phyloP scores from a whole-genome alignment of 139 green algal genomes.

The Yamagishiella unicocca region DNA sequence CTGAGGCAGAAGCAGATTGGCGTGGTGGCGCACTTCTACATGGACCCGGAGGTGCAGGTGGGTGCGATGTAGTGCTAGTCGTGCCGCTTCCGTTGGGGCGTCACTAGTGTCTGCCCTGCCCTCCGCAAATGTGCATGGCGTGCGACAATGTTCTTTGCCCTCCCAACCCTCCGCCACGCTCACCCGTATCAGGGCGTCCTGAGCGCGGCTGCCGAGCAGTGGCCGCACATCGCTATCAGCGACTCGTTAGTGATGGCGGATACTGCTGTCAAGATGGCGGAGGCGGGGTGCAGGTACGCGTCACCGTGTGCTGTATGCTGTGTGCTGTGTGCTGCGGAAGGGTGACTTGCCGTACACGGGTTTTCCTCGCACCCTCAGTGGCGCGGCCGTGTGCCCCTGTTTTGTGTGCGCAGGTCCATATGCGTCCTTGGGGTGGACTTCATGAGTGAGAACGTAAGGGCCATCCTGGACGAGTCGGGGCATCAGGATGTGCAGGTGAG shows the following conservation, averaged over 20 bases:
- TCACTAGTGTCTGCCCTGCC: no score
- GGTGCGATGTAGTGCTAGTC: neutral
- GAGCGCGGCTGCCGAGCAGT: constrained; percentile 78
- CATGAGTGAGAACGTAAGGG: constrained; percentile 98
- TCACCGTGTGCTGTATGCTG: no score
- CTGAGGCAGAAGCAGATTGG: constrained; percentile 92
- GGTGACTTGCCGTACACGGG: no score
- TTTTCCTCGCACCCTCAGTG: no score
- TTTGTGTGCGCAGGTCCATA: constrained; percentile 62
- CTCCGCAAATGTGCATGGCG: no score
- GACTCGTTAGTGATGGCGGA: constrained; percentile 97
- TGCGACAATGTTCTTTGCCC: no score
- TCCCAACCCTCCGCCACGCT: no score
- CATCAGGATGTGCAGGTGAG: constrained; percentile 56
- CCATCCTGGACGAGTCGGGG: constrained; percentile 91
- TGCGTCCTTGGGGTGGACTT: constrained; percentile 98
- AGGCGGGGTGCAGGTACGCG: constrained; percentile 90
- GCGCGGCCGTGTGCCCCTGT: neutral
- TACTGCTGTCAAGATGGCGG: constrained; percentile 85
- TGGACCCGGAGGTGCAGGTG: constrained; percentile 92
- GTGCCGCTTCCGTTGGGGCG: no score
- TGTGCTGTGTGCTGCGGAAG: no score
- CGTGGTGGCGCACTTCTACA: constrained; percentile 99
- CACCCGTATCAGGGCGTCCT: constrained; percentile 91
- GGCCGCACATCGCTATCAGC: constrained; percentile 95